Conservation (phyloP, 2,329 filamentous ascomycete genomes). For the Hortaea werneckii region DNA sequence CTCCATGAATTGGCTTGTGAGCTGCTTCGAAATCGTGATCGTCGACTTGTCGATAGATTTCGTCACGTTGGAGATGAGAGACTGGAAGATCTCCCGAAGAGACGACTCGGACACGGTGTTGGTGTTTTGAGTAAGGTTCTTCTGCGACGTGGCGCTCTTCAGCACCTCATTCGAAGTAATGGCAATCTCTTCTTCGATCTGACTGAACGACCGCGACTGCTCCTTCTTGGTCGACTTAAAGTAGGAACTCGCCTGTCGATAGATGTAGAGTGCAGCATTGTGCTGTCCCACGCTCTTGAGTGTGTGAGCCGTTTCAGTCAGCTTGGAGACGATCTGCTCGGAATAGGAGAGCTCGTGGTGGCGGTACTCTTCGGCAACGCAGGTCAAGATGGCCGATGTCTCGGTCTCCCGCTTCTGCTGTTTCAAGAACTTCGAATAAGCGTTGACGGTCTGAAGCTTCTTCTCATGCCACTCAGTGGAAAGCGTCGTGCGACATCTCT, state of each 20-base stretch:
- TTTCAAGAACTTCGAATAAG: slow-evolving; percentile 39
- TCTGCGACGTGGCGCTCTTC: slow-evolving; percentile 23
- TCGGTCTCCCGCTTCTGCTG: slow-evolving; percentile 36
- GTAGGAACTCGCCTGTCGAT: slow-evolving; percentile 28
- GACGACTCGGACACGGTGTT: slow-evolving; percentile 32
- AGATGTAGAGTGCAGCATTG: slow-evolving; percentile 37
- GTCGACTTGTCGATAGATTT: slow-evolving; percentile 32
- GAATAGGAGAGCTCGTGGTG: slow-evolving; percentile 27
- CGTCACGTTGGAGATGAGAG: slow-evolving; percentile 27
- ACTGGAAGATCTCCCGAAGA: slow-evolving; percentile 36
- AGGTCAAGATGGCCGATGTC: slow-evolving; percentile 35
- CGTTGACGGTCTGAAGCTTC: slow-evolving; percentile 37
- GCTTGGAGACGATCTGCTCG: slow-evolving; percentile 16
- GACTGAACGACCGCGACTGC: slow-evolving; percentile 25
- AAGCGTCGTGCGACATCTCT: slow-evolving; percentile 33
- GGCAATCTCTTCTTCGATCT: slow-evolving; percentile 35
- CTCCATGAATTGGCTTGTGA: slow-evolving; percentile 34
- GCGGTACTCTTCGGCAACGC: slow-evolving; percentile 41
- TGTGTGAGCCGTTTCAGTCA: slow-evolving; percentile 33
- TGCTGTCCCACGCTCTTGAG: slow-evolving; percentile 39
- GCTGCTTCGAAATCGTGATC: slow-evolving; percentile 31
- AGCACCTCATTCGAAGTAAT: slow-evolving; percentile 34
- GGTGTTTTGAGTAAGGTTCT: slow-evolving; percentile 24
- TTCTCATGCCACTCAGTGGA: slow-evolving; percentile 38
- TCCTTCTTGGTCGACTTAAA: slow-evolving; percentile 29